phyloP scores from a whole-genome alignment of 192 early-diverging fungal genomes.

The Glomus cerebriforme region DNA sequence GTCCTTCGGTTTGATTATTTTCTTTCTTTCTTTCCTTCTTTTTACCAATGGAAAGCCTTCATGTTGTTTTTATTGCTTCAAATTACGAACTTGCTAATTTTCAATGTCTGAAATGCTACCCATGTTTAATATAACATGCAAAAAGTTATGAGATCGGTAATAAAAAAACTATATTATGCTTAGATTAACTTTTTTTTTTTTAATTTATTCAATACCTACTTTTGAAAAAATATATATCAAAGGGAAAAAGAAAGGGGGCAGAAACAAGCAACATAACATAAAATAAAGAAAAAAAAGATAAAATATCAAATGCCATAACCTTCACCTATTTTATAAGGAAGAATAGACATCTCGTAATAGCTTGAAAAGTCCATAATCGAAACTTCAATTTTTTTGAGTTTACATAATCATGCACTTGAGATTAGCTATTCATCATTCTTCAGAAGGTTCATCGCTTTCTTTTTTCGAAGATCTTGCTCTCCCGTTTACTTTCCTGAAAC shows the following conservation, averaged over 20 bases:
- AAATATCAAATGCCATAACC: slow-evolving; percentile 1
- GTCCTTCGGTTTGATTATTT: not conserved
- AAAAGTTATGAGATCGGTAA: slow-evolving; percentile 6
- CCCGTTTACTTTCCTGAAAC: not conserved
- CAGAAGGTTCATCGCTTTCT: not conserved
- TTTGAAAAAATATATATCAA: slow-evolving; percentile 5
- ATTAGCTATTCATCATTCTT: not conserved
- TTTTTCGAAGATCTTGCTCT: slow-evolving; percentile 17
- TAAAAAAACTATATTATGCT: slow-evolving; percentile 7
- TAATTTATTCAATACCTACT: slow-evolving; percentile 25
- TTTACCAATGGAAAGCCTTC: slow-evolving; percentile 12
- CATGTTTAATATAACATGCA: slow-evolving; percentile 15
- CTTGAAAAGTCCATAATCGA: slow-evolving; percentile 3
- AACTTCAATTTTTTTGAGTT: not conserved
- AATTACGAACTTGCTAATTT: slow-evolving; percentile 9
- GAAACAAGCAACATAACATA: slow-evolving; percentile 6
- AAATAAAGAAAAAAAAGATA: not conserved
- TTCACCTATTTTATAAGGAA: slow-evolving; percentile 22
- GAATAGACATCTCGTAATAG: slow-evolving; percentile 1
- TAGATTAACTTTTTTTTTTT: not conserved
- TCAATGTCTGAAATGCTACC: slow-evolving; percentile 19
- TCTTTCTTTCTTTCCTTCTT: not conserved
- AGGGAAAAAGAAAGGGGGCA: slow-evolving; percentile 8
- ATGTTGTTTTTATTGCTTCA: not conserved
- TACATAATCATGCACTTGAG: not conserved